phyloP scores from a whole-genome alignment of 1,284 basidiomycete species.

The Malassezia japonica region DNA sequence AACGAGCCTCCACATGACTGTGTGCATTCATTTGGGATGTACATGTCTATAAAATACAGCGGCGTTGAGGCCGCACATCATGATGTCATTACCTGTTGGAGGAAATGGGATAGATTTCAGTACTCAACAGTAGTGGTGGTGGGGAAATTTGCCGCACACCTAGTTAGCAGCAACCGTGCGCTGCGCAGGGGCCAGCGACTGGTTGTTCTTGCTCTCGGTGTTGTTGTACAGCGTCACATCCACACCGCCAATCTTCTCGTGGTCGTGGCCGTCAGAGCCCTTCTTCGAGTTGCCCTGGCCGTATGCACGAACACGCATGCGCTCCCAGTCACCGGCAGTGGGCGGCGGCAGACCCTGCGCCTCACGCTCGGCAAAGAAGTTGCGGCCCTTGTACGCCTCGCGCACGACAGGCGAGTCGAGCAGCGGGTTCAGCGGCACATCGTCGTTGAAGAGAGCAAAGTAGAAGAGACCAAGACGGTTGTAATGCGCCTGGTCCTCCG shows the following conservation, averaged over 20 bases:
- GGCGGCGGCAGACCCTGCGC: slow-evolving; percentile 25
- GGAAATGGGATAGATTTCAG: too few relatives aligned
- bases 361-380: slow-evolving; percentile 32
- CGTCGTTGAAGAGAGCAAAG: slow-evolving; percentile 50
- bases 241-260: slow-evolving; percentile 35
- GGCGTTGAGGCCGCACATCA: slow-evolving; percentile 7
- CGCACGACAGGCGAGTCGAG: slow-evolving; percentile 40
- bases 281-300: slow-evolving; percentile 41
- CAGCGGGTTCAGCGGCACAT: slow-evolving; percentile 44
- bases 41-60: not conserved
- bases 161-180: not conserved
- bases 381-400: slow-evolving; percentile 22
- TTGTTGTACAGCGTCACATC: slow-evolving; percentile 35
- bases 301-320: slow-evolving; percentile 39
- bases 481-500: slow-evolving; percentile 49
- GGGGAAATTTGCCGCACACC: too few relatives aligned
- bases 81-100: not conserved
- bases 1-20: not conserved
- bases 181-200: not conserved
- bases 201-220: not conserved
- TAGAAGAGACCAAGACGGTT: slow-evolving; percentile 49
- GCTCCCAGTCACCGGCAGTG: slow-evolving; percentile 43
- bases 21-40: too few relatives aligned
- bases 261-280: slow-evolving; percentile 38
- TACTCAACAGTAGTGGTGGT: not conserved